phyloP scores from a whole-genome alignment of 2,329 filamentous ascomycete genomes.

The Diaporthe vexans region DNA sequence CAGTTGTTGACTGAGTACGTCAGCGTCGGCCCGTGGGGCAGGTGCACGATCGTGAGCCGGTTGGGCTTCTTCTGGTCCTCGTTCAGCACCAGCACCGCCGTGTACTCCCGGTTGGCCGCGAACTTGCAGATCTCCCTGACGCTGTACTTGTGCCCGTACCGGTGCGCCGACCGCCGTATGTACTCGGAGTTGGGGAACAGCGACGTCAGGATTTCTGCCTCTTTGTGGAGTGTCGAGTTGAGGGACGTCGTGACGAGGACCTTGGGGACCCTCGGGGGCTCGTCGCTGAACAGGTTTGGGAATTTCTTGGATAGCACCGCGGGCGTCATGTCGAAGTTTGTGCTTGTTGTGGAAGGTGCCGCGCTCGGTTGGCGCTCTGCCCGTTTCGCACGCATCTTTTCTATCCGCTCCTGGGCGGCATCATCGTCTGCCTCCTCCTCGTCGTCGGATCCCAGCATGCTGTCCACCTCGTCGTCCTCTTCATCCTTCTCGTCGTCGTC shows the following conservation, averaged over 20 bases:
- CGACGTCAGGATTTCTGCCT: slow-evolving; percentile 82
- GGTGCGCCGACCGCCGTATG: slow-evolving; percentile 86
- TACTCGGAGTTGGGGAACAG: slow-evolving; percentile 92
- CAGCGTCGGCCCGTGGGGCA: slow-evolving; percentile 86
- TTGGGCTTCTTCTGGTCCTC: slow-evolving; percentile 90
- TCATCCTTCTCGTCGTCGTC: slow-evolving; percentile 62
- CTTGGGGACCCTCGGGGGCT: slow-evolving; percentile 77
- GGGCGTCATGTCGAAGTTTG: slow-evolving; percentile 74
- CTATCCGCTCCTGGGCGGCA: slow-evolving; percentile 54
- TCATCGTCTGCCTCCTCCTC: slow-evolving; percentile 63
- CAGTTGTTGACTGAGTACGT: slow-evolving; percentile 94
- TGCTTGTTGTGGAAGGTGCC: slow-evolving; percentile 72
- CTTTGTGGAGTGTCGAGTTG: slow-evolving; percentile 87
- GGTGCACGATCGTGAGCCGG: slow-evolving; percentile 58
- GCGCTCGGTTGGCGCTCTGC: slow-evolving; percentile 61
- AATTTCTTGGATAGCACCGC: slow-evolving; percentile 73
- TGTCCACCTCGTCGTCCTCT: slow-evolving; percentile 76
- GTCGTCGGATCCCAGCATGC: slow-evolving; percentile 81
- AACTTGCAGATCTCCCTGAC: slow-evolving; percentile 91
- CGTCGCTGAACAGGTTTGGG: slow-evolving; percentile 72
- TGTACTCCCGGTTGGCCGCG: slow-evolving; percentile 85
- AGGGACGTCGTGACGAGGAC: slow-evolving; percentile 92
- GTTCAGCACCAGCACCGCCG: slow-evolving; percentile 85
- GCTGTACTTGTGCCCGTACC: slow-evolving; percentile 90
- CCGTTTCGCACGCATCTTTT: slow-evolving; percentile 61